Conservation (phyloP, 495 filamentous ascomycete species). For the Achaetomiella virescens region DNA sequence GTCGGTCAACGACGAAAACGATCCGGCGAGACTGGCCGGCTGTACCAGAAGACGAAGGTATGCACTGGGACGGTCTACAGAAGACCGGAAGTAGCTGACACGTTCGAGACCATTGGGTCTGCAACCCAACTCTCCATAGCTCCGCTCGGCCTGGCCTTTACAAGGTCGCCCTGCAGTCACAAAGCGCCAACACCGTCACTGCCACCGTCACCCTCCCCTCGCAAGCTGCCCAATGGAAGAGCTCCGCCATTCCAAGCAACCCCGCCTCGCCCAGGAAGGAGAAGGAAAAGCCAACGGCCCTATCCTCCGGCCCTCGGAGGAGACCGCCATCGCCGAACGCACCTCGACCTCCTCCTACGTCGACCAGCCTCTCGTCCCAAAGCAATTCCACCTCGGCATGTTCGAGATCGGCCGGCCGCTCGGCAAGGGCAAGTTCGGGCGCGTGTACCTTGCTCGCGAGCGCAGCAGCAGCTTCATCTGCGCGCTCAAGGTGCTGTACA, state of each 20-base stretch:
- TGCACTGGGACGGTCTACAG: not conserved
- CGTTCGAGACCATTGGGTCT: slow-evolving; percentile 43
- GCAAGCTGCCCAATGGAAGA: slow-evolving; percentile 54
- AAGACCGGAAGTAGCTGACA: slow-evolving; percentile 25
- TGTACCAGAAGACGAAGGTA: slow-evolving; percentile 67
- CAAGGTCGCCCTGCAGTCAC: slow-evolving; percentile 76
- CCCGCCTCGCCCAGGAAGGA: slow-evolving; percentile 23
- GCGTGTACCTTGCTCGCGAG: slow-evolving; percentile 93
- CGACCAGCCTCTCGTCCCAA: slow-evolving; percentile 53
- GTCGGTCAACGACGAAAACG: slow-evolving; percentile 77
- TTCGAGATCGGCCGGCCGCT: slow-evolving; percentile 96
- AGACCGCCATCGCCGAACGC: slow-evolving; percentile 44
- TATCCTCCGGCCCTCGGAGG: slow-evolving; percentile 41
- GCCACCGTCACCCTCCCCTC: slow-evolving; percentile 60
- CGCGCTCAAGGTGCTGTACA: slow-evolving; percentile 93
- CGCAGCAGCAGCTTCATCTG: slow-evolving; percentile 86
- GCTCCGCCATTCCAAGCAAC: slow-evolving; percentile 6
- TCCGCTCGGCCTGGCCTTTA: slow-evolving; percentile 64
- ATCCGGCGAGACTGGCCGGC: slow-evolving; percentile 42
- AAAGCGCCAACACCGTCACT: slow-evolving; percentile 45
- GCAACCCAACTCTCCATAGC: slow-evolving; percentile 52
- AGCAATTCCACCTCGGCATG: slow-evolving; percentile 91
- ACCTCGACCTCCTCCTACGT: slow-evolving; percentile 47
- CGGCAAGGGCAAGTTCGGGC: slow-evolving; percentile 95
- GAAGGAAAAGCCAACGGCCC: slow-evolving; percentile 13